A percentile compares a stretch with the other conserved stretches of the same genome.
These are phyloP conservation scores for Tetrapisispora fleetii DNA, from an alignment of 805 yeast species.

Conservation along the genomic window DNA sequence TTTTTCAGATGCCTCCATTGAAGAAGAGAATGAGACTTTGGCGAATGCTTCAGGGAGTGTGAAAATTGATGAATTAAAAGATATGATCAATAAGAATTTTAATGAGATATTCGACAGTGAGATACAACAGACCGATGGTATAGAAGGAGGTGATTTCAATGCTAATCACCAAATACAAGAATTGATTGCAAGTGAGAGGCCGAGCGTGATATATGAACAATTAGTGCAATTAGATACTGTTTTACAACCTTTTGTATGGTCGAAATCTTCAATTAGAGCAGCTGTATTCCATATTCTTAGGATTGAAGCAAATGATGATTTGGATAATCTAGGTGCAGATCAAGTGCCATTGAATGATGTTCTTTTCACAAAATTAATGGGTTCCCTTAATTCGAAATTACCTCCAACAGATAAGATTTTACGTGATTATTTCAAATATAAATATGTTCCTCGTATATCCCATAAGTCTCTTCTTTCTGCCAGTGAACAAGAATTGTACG, in stretches of 20 bases:
- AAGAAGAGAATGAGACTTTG: slow-evolving; percentile 4
- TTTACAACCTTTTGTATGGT: slow-evolving; percentile 23
- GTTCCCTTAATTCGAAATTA: slow-evolving; percentile 3
- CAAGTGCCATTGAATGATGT: slow-evolving; percentile 14
- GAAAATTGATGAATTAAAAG: background rate
- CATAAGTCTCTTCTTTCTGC: slow-evolving; percentile 11
- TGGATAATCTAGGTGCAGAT: background rate
- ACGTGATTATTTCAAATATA: slow-evolving; percentile 14
- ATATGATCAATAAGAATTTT: background rate
- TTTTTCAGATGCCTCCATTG: slow-evolving; percentile 27
- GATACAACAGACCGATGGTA: background rate
- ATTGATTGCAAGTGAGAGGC: slow-evolving; percentile 20
- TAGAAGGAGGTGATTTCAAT: background rate
- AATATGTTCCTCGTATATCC: slow-evolving; percentile 12
- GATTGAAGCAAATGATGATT: slow-evolving; percentile 11
- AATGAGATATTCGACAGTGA: slow-evolving; percentile 2
- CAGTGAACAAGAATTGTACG: background rate
- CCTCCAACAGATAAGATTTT: slow-evolving; percentile 5
- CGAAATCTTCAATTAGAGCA: slow-evolving; percentile 17
- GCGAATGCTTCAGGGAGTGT: slow-evolving; percentile 1
- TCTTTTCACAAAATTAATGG: slow-evolving; percentile 9
- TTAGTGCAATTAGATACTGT: slow-evolving; percentile 16
- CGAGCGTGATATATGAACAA: slow-evolving; percentile 25
- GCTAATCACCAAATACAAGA: slow-evolving; percentile 5
- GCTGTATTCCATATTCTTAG: slow-evolving; percentile 21